Evolutionary conservation across 768 basidiomycete genomes (phyloP).

Genomic region (Rhizopogon salebrosus): DNA sequence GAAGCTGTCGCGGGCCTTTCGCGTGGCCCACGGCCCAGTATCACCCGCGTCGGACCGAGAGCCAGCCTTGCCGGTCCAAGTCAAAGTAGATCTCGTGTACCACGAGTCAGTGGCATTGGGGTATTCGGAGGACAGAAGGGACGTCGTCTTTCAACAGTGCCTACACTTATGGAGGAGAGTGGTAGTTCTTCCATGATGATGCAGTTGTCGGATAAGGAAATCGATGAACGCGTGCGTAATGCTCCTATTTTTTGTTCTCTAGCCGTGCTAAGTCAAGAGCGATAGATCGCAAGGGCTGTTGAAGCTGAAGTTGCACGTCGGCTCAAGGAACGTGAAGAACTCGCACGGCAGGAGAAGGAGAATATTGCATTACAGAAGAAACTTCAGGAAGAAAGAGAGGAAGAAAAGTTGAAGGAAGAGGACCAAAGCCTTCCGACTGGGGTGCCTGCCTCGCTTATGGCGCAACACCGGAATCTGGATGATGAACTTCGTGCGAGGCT

Average conservation of each 20-base stretch:
- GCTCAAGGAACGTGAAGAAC: constrained; percentile 40
- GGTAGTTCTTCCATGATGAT: neutral
- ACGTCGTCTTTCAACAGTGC: constrained; percentile 13
- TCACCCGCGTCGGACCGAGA: neutral
- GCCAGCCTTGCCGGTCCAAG: neutral
- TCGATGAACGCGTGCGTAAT: constrained; percentile 62
- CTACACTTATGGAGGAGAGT: constrained; percentile 10
- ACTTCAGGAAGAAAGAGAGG: constrained; percentile 6
- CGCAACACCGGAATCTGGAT: constrained; percentile 64
- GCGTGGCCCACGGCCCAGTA: constrained; percentile 20
- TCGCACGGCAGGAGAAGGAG: constrained; percentile 24
- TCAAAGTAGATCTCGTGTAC: constrained; percentile 21
- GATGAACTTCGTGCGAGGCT: constrained; percentile 59
- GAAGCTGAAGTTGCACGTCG: constrained; percentile 70
- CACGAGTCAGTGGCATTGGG: constrained; percentile 27
- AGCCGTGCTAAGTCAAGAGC: neutral
- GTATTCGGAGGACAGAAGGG: constrained; percentile 6
- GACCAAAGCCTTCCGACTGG: constrained; percentile 25
- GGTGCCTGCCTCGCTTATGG: constrained; percentile 56
- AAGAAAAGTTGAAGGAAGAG: constrained; percentile 6
- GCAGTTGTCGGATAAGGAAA: constrained; percentile 59
- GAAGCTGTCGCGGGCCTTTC: constrained; percentile 10
- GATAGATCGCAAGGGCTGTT: constrained; percentile 67
- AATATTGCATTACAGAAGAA: constrained; percentile 15
- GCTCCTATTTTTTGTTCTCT: neutral